Base-by-base conservation (phyloP, 1,284 basidiomycete genomes). In the Trichosporon asahii region DNA sequence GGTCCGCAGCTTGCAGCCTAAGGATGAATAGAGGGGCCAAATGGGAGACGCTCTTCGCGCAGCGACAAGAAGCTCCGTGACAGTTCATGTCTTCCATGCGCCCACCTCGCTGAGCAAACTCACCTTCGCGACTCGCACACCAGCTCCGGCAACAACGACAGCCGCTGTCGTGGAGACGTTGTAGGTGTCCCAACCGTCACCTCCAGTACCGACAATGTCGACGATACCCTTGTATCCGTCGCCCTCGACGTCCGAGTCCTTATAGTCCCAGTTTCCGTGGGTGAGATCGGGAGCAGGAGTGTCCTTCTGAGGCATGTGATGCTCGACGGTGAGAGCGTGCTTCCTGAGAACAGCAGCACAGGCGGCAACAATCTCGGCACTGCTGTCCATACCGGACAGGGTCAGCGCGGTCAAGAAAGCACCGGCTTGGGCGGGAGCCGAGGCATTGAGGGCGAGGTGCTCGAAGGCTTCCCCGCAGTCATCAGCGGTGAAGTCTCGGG, bases 161-260 rank as follows among this genome's bases (percentile, higher is more conserved):
- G 90, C 95, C 1, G 96, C 96, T 0, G 94, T 92, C 0, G 96
- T 98, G 78, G 94, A 96, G 60, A 98, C 95, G 81, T 99, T 98
- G 87, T 96, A 99, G 0, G 96, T 92, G 78, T 98, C 94, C 84
- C 96, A 90, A 0, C 95, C 95, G 84, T 98, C 96, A 12, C 96
- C 96, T n/a, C 96, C 96, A 0, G 90, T 92, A 15, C 91, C 88
- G 66, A 90, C 90, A 72, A 86, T 89, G 84, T 85, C 89, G 11
- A 85, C 85, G 60, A 82, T 72, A 2, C 83, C 81, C 2, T 74
- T 74, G 68, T 84, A 83, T 1, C 78, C 81, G 68, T 82, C 80
- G 0, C 81, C 81, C 57, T 82, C 79, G 21, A 77, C 77, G 69
- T 83, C 83, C 18, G 80, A 77, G 49, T 80, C 76, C 35, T 74